These are phyloP conservation scores for Trichoderma gracile DNA, from an alignment of 2,329 filamentous ascomycete genomes.

Conservation along the genomic window DNA sequence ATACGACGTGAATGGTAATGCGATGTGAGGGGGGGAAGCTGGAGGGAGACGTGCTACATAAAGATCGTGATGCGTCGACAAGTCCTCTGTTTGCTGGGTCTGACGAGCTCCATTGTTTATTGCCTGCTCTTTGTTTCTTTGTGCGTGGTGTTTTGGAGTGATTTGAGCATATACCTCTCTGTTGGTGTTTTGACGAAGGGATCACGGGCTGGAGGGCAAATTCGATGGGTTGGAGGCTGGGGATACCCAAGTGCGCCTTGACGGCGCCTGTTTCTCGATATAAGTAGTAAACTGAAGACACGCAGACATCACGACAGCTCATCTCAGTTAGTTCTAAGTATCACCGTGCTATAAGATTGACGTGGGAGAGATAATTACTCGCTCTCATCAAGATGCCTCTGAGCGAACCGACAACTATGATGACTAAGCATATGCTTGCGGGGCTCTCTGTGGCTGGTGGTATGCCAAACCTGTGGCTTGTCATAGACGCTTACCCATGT, in stretches of 20 bases:
- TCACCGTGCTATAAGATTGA: too few relatives aligned
- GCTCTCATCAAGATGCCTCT: too few relatives aligned
- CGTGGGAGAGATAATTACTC: too few relatives aligned
- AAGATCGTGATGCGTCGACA: constrained; percentile 8
- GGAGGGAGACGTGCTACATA: background rate
- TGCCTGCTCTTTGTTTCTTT: background rate
- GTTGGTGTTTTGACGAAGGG: background rate
- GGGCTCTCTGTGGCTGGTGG: constrained; percentile 24
- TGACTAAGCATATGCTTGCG: too few relatives aligned
- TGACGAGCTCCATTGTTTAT: background rate
- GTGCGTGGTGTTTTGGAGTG: constrained; percentile 18
- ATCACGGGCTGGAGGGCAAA: background rate
- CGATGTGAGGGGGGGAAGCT: background rate
- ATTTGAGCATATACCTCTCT: constrained; percentile 21
- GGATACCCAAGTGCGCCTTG: constrained; percentile 19
- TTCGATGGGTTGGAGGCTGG: background rate
- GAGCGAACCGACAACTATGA: too few relatives aligned
- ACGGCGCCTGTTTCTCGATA: constrained; percentile 2
- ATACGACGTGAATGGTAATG: constrained; percentile 26
- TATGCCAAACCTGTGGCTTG: constrained; percentile 12
- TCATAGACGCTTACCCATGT: background rate
- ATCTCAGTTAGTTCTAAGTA: too few relatives aligned
- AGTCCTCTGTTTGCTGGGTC: background rate
- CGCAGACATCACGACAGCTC: too few relatives aligned
- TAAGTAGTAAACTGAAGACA: background rate